These are phyloP conservation scores for Odontarrhena argentea DNA, from an alignment of 345 rosid genomes.

Conservation along the genomic window DNA sequence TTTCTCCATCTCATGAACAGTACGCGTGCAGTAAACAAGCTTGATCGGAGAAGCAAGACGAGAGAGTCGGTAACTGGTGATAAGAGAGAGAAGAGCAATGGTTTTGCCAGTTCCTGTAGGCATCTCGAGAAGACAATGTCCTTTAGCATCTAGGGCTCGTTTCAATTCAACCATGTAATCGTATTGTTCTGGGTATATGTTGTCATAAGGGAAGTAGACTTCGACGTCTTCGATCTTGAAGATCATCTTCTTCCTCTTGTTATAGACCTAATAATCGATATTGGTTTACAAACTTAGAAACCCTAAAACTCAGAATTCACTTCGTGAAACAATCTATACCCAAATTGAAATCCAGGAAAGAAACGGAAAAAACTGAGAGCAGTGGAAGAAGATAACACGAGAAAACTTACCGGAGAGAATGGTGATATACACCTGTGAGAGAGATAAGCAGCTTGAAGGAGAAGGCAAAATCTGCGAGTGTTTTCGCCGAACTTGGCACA, in stretches of 20 bases:
- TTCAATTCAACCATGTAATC: conserved; percentile 92
- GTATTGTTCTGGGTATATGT: conserved; percentile 94
- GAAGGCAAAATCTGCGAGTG: too few species aligned
- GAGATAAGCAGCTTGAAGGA: too few species aligned
- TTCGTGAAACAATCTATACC: conserved; percentile 23
- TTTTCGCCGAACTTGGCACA: too few species aligned
- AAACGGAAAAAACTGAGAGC: background rate
- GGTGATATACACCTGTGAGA: too few species aligned
- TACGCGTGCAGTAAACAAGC: conserved; percentile 94
- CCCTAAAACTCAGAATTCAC: conserved; percentile 20
- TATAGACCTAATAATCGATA: conserved; percentile 17
- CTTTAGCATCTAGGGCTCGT: conserved; percentile 91
- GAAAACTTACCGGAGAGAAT: conserved; percentile 7
- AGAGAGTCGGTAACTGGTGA: conserved; percentile 80
- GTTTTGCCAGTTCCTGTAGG: conserved; percentile 99
- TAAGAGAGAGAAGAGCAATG: conserved; percentile 87
- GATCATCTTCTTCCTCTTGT: conserved; percentile 59
- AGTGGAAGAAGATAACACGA: background rate
- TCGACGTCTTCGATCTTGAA: conserved; percentile 86
- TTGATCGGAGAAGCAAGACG: conserved; percentile 71
- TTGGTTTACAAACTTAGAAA: background rate
- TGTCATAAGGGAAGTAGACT: conserved; percentile 89
- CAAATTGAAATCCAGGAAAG: conserved; percentile 1
- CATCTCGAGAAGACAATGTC: conserved; percentile 99
- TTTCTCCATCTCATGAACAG: conserved; percentile 99